Evolutionary conservation across 768 basidiomycete species (phyloP), one percentile per base, ranked within the genome.

Genomic region (Cyclocybe aegerita): DNA sequence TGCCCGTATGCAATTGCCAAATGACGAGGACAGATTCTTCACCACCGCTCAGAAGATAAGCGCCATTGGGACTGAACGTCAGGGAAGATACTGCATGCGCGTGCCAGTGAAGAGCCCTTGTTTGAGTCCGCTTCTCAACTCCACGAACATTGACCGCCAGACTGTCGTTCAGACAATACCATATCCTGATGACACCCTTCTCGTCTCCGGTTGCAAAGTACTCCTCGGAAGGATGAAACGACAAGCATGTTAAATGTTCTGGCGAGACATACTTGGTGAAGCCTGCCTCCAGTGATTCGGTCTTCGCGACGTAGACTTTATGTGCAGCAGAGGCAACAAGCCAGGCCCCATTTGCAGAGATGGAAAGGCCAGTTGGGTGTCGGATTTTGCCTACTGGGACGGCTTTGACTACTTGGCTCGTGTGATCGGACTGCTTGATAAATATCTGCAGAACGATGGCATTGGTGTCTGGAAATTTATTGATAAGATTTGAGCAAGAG

Each of bases 21-120:
- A 96, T 87, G 35, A 98, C 95, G n/a, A 99, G 69, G 8, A 98
- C 96, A 31, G 89, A 81, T 66, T 98, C 97, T 67, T 97, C 93
- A 39, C 97, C 97, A 54, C 93, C 96, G 53, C 90, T 95, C 42
- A 98, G 70, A 12, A 99, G 70, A 65, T 97, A 96, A 7, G 93
- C 88, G 9, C 97, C 97, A 57, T 96, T 94, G 9, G 85, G 69
- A 0, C 93, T 90, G 67, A 98, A 99, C 0, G 85, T 75, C 23
- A 99, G 65, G 1, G 92, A 86, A 3, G 89, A 85, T 12, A 98
- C 90, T 3, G 93, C 82, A 65, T 98, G 96, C 2, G 96, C 90
- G 64, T 99, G 97, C 97, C 97, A 99, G 69, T 98, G 96, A 45
- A 98, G 69, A 4, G 84, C 80, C 3, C 90, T 86, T 0, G 93